Conservation (phyloP, 2,329 filamentous ascomycete species). For the Biscogniauxia mediterranea region DNA sequence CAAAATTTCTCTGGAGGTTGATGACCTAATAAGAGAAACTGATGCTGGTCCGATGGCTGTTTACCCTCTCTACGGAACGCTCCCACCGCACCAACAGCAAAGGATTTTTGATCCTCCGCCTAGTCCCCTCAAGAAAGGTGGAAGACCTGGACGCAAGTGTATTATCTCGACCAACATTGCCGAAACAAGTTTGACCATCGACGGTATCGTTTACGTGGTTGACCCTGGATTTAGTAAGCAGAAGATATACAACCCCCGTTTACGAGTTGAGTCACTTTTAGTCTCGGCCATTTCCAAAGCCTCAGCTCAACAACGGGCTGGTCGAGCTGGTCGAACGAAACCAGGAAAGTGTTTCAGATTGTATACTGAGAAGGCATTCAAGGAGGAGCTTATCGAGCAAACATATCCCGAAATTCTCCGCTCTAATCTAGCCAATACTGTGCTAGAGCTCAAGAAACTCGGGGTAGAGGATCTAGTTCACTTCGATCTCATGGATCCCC, state of each 20-base stretch:
- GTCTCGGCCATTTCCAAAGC: slow-evolving; percentile 98
- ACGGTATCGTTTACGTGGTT: slow-evolving; percentile 99
- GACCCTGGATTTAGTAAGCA: slow-evolving; percentile 99
- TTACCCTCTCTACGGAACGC: slow-evolving; percentile 90
- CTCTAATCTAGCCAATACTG: slow-evolving; percentile 92
- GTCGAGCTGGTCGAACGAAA: slow-evolving; percentile 97
- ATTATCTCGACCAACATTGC: slow-evolving; percentile 98
- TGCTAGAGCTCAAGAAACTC: slow-evolving; percentile 95
- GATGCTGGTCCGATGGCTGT: slow-evolving; percentile 86
- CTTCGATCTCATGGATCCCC: slow-evolving; percentile 98
- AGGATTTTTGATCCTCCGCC: slow-evolving; percentile 92
- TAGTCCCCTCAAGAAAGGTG: slow-evolving; percentile 66
- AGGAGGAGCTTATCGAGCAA: slow-evolving; percentile 96
- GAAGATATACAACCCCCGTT: slow-evolving; percentile 97
- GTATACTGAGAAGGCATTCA: slow-evolving; percentile 94
- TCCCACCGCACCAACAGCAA: slow-evolving; percentile 91
- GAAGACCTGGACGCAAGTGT: slow-evolving; percentile 85
- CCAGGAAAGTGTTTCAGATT: slow-evolving; percentile 98
- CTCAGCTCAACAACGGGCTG: slow-evolving; percentile 93
- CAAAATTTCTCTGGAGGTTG: slow-evolving; percentile 86
- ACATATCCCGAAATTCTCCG: slow-evolving; percentile 95
- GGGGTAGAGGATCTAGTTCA: slow-evolving; percentile 94
- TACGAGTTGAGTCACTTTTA: slow-evolving; percentile 93
- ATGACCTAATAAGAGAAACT: slow-evolving; percentile 88
- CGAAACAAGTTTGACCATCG: slow-evolving; percentile 95